These are phyloP conservation scores for Fagus crenata DNA, from an alignment of 306 rosid species.

Conservation along the genomic window DNA sequence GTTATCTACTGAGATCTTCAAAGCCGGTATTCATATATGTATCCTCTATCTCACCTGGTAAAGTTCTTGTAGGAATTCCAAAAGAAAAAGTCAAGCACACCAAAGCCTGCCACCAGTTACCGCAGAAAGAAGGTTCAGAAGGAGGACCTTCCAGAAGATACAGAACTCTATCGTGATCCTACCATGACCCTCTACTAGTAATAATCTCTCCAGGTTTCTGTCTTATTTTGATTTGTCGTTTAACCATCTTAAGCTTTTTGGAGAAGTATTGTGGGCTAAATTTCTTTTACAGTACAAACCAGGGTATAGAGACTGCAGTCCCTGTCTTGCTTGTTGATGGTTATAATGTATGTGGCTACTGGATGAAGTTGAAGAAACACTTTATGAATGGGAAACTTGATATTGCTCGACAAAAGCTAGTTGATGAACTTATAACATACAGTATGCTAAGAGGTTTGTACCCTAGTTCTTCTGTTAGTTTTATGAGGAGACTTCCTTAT, in stretches of 20 bases:
- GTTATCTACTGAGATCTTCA: not conserved
- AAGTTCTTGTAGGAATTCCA: slow-evolving; percentile 61
- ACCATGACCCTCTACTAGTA: slow-evolving; percentile 75
- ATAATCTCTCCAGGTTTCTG: slow-evolving; percentile 36
- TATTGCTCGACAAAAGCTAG: slow-evolving; percentile 79
- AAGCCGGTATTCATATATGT: not conserved
- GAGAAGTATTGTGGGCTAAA: slow-evolving; percentile 15
- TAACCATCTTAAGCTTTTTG: slow-evolving; percentile 6
- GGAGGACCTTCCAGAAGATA: slow-evolving; percentile 45
- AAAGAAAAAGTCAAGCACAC: slow-evolving; percentile 51
- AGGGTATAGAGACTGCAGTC: slow-evolving; percentile 62
- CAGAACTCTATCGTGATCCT: slow-evolving; percentile 71
- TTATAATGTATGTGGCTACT: slow-evolving; percentile 89
- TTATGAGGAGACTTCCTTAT: not conserved
- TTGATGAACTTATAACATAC: slow-evolving; percentile 76
- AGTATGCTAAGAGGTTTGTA: slow-evolving; percentile 74
- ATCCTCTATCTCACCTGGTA: slow-evolving; percentile 22
- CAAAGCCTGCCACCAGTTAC: slow-evolving; percentile 85
- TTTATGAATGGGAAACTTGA: slow-evolving; percentile 71
- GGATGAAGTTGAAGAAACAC: slow-evolving; percentile 88
- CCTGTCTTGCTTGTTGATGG: slow-evolving; percentile 95
- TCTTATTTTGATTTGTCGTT: not conserved
- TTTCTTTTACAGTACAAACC: slow-evolving; percentile 58
- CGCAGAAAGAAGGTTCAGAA: slow-evolving; percentile 73
- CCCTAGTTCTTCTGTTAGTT: not conserved